phyloP scores from a whole-genome alignment of 2,329 filamentous ascomycete genomes.

The Penicillium corylophilum region DNA sequence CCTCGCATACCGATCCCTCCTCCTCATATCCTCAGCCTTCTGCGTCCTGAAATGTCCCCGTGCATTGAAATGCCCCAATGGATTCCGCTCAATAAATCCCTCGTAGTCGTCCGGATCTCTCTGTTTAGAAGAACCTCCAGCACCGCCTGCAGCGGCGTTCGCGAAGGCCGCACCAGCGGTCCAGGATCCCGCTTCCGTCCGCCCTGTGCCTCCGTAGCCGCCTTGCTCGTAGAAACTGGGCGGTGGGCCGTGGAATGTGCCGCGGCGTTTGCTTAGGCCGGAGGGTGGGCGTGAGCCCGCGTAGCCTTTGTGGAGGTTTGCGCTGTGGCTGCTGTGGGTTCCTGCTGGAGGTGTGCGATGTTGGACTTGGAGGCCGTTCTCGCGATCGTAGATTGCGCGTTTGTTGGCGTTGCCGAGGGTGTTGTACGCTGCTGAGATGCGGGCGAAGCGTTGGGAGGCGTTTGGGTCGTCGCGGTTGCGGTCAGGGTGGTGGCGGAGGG shows the following conservation, averaged over 20 bases:
- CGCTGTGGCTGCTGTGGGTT: constrained; percentile 55
- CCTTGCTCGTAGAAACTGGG: constrained; percentile 84
- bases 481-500: constrained; percentile 90
- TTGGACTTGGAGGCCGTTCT: constrained; percentile 40
- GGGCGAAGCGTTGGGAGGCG: constrained; percentile 74
- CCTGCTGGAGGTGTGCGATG: constrained; percentile 43
- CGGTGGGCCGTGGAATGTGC: constrained; percentile 78
- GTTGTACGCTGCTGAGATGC: constrained; percentile 80
- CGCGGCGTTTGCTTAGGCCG: constrained; percentile 73
- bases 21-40: constrained; percentile 57
- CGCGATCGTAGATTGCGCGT: constrained; percentile 76
- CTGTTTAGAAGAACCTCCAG: constrained; percentile 2
- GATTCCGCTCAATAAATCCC: constrained; percentile 45
- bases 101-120: constrained; percentile 33
- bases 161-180: constrained; percentile 30
- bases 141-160: constrained; percentile 5
- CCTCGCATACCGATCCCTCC: constrained; percentile 43
- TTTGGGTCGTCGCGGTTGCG: constrained; percentile 73
- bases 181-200: constrained; percentile 51
- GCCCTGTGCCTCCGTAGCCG: constrained; percentile 67
- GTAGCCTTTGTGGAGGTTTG: constrained; percentile 39
- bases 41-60: constrained; percentile 73
- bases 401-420: constrained; percentile 71
- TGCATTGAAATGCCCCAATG: constrained; percentile 77
- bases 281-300: constrained; percentile 68